Evolutionary conservation across 371 early-diverging fungal species (phyloP).

Genomic region (Cokeromyces recurvatus): DNA sequence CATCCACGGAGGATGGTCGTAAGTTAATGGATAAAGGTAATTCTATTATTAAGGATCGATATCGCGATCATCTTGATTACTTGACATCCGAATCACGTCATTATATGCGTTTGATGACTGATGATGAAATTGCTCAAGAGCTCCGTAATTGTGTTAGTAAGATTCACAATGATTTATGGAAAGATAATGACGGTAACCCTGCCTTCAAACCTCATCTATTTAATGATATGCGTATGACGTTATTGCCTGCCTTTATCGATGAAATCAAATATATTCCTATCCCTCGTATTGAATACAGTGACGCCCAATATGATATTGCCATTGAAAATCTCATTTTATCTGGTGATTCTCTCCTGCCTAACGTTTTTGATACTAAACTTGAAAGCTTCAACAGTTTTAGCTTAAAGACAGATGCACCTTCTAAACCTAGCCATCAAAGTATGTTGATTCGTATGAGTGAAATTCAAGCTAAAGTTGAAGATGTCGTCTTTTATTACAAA

Average conservation of each 20-base stretch:
- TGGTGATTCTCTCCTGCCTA: slow-evolving; percentile 56
- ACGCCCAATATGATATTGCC: slow-evolving; percentile 50
- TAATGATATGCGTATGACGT: slow-evolving; percentile 49
- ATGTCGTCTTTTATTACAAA: slow-evolving; percentile 55
- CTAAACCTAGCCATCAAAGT: slow-evolving; percentile 42
- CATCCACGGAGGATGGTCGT: slow-evolving; percentile 28
- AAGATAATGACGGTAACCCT: slow-evolving; percentile 41
- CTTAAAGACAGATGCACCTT: slow-evolving; percentile 22
- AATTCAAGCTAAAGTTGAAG: slow-evolving; percentile 30
- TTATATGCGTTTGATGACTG: slow-evolving; percentile 22
- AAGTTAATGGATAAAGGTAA: slow-evolving; percentile 22
- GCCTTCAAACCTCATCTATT: slow-evolving; percentile 58
- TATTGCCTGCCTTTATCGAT: slow-evolving; percentile 51
- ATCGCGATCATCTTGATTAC: slow-evolving; percentile 17
- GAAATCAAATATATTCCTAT: slow-evolving; percentile 59
- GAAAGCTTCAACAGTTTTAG: slow-evolving; percentile 36
- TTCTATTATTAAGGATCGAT: slow-evolving; percentile 17
- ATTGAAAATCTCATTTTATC: slow-evolving; percentile 59
- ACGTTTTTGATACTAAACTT: slow-evolving; percentile 47
- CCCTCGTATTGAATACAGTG: slow-evolving; percentile 62
- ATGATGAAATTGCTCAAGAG: slow-evolving; percentile 32
- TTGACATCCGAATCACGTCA: slow-evolving; percentile 15
- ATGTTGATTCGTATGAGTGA: slow-evolving; percentile 26
- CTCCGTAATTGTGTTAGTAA: slow-evolving; percentile 15
- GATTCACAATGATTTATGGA: slow-evolving; percentile 37